Base-by-base conservation (phyloP, 164 flowering plant genomes). In the Dillenia turbinata region DNA sequence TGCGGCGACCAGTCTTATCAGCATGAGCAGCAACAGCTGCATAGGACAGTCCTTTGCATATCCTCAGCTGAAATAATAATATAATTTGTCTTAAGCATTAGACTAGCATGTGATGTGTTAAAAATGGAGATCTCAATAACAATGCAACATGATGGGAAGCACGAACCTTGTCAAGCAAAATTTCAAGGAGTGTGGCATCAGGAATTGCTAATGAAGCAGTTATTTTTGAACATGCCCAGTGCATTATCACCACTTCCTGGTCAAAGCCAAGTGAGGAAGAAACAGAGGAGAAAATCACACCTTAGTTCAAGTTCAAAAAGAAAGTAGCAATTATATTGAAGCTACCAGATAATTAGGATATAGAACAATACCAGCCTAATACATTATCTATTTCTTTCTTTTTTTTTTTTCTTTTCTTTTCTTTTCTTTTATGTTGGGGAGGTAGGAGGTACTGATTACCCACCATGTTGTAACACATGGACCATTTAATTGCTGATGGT, bases 21-120 rank as follows among this genome's bases (percentile, higher is more conserved):
- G 99, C 99, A 81, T 94, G 97, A 69, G 95, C 90, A 69, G 99
- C 97, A 72, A 94, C 97, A 66, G 97, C 91, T 44, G 99, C 99
- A 84, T 89, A 94, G 49, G 97, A 92, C 71, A 91, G 89, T 60
- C 94, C 89, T 82, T 82, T 91, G 80, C 97, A 89, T 62, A 88
- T 47, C 74, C 75, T 84, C 69, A 94, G 77, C 99, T 94, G 90
- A 71, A 79, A 81, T 52, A 44, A 7, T 49, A 62, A 40, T 26
- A 59, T 47, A 52, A 19, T 19, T 19, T 19, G 22, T 19, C 22
- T 19, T 19, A 19, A 1, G 22, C 22, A 1, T 19, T 19, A 19
- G 22, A 19, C 22, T 19, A 19, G 22, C 22, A 19, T 19, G 1
- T 19, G 22, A 19, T 19, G 22, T 19, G 22, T 19, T 19, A 19